phyloP scores from a whole-genome alignment of 192 early-diverging fungal species.

The Jimgerdemannia lactiflua region DNA sequence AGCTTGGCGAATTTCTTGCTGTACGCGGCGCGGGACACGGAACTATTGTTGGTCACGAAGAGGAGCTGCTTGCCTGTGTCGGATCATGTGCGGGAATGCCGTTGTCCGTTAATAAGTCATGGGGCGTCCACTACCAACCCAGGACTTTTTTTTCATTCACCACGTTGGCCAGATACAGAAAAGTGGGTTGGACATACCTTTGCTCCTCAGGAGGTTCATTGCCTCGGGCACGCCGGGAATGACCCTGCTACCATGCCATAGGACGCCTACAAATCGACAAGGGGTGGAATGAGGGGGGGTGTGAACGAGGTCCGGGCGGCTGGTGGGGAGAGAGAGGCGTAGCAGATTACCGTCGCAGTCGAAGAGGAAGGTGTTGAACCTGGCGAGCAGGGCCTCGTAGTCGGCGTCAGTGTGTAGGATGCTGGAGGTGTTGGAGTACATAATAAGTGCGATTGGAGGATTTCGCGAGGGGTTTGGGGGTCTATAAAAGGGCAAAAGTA shows the following conservation, averaged over 20 bases:
- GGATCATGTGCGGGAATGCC: neutral
- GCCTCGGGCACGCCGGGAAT: constrained; percentile 69
- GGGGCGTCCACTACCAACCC: neutral
- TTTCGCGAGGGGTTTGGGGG: no score
- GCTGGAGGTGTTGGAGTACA: no score
- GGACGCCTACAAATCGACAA: constrained; percentile 60
- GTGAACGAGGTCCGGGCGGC: neutral
- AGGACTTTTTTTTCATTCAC: no score
- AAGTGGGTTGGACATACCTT: constrained; percentile 38
- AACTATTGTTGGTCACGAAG: constrained; percentile 98
- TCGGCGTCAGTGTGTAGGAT: constrained; percentile 7
- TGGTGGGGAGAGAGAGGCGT: neutral
- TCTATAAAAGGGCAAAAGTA: no score
- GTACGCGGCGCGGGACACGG: constrained; percentile 80
- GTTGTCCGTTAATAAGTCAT: neutral
- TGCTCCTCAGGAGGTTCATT: constrained; percentile 65
- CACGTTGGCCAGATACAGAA: no score
- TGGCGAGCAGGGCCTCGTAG: constrained; percentile 62
- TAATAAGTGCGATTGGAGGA: no score
- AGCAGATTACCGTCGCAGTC: constrained; percentile 89
- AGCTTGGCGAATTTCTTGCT: constrained; percentile 79
- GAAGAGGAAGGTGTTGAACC: constrained; percentile 90
- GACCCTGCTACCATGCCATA: constrained; percentile 79
- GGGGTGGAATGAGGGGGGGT: neutral
- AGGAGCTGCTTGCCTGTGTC: constrained; percentile 78